phyloP scores from a whole-genome alignment of 2,329 filamentous ascomycete genomes.

The Lasiodiplodia hormozganensis region DNA sequence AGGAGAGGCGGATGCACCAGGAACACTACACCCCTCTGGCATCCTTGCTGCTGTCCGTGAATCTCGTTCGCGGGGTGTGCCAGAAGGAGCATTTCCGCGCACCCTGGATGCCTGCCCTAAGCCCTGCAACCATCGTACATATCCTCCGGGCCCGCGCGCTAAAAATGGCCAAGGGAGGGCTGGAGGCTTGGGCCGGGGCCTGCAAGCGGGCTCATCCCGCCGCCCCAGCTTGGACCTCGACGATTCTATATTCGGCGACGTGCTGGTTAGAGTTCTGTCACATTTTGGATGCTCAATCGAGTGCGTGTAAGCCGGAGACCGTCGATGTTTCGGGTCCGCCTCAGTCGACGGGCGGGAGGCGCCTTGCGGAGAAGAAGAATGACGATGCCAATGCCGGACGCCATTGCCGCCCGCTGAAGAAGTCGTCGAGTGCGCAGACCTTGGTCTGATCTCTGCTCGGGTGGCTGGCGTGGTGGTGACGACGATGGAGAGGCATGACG shows the following conservation, averaged over 20 bases:
- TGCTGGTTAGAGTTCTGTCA: conserved; percentile 26
- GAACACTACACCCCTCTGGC: conserved; percentile 11
- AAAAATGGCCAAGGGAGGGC: conserved; percentile 30
- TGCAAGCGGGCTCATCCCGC: conserved; percentile 41
- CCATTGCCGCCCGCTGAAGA: conserved; percentile 15
- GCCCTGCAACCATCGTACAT: conserved; percentile 1
- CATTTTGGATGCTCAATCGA: conserved; percentile 17
- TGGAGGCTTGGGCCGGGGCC: conserved; percentile 32
- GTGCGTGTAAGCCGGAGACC: conserved; percentile 26
- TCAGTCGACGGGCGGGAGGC: conserved; percentile 21
- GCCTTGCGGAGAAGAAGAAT: conserved; percentile 7
- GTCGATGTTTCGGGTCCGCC: conserved; percentile 27
- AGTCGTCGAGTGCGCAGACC: not conserved
- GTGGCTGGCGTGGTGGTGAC: not conserved
- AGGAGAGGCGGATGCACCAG: conserved; percentile 22
- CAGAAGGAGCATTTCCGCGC: conserved; percentile 21
- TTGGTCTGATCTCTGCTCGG: not conserved
- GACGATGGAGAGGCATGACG: not conserved
- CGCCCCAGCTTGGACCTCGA: not conserved
- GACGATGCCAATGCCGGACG: conserved; percentile 11
- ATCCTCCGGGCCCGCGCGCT: conserved; percentile 3
- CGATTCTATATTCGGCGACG: conserved; percentile 17
- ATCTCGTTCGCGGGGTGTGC: not conserved
- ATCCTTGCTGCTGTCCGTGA: not conserved
- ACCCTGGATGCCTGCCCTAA: conserved; percentile 14